These are phyloP conservation scores for Kwoniella bestiolae DNA, from an alignment of 768 basidiomycete genomes.

Conservation along the genomic window DNA sequence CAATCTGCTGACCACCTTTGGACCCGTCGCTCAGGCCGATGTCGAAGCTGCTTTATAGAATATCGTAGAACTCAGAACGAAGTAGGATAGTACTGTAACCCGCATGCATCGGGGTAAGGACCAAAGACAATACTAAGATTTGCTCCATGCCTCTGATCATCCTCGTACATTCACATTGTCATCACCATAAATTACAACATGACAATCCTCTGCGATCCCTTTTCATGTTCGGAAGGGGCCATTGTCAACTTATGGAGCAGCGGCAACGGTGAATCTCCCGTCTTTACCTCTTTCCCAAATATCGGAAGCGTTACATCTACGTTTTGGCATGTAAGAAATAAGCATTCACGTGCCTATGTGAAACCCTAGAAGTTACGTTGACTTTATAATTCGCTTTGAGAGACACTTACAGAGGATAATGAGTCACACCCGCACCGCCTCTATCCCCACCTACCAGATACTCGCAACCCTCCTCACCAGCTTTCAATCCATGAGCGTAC, in stretches of 20 bases:
- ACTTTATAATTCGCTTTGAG: neutral
- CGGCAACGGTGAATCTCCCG: conserved; percentile 2
- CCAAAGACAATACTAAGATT: too few species aligned
- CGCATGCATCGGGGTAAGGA: too few species aligned
- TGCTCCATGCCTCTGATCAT: too few species aligned
- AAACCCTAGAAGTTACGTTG: neutral
- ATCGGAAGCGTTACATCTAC: conserved; percentile 1
- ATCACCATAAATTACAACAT: too few species aligned
- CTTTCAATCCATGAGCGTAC: conserved; percentile 23
- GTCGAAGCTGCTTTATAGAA: conserved; percentile 29
- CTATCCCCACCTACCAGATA: conserved; percentile 25
- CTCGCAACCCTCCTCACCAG: conserved; percentile 16
- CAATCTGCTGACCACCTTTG: neutral
- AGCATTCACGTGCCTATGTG: too few species aligned
- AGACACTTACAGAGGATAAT: conserved; percentile 22
- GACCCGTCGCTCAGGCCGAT: conserved; percentile 17
- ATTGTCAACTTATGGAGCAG: conserved; percentile 5
- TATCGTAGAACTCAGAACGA: too few species aligned
- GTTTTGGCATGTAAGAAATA: too few species aligned
- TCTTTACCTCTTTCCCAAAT: conserved; percentile 12
- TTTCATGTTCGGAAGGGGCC: too few species aligned
- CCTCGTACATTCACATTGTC: too few species aligned
- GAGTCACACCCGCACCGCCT: conserved; percentile 9
- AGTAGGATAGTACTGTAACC: too few species aligned
- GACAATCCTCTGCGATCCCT: too few species aligned